Evolutionary conservation across 495 filamentous ascomycete species (phyloP), one percentile per base, ranked within the genome.

Genomic region (Aspergillus saccharolyticus): DNA sequence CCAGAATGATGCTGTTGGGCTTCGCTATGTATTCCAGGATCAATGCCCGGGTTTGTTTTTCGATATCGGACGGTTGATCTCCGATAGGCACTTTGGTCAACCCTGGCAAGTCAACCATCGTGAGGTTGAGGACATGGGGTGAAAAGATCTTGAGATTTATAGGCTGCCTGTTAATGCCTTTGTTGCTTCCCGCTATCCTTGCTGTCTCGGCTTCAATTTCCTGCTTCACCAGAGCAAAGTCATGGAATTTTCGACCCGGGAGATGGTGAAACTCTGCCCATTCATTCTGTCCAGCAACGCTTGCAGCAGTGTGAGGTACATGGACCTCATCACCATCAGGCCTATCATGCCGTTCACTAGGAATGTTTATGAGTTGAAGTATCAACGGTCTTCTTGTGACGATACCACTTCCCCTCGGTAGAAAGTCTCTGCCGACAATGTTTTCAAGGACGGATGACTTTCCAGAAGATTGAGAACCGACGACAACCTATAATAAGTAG

Each of bases 391-490:
- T 80, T 54, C 94, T 82, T 21, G 94, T 99, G 45, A 97, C 93
- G 72, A 99, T 97, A 64, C 94, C 94, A 65, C 90, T 95, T 61
- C 94, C 94, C 68, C 94, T 89, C 55, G 94, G 94, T 28, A 99
- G 79, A 67, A 99, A 99, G 71, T 99, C 94, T 69, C 94, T 83
- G 50, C 95, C 94, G 62, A 99, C 94, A 63, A 99, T 97, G 67
- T 99, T 99, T 74, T 99, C 94, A 55, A 99, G 83, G 18, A 99
- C 94, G 16, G 94, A 97, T n/a, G 94, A 97, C 74, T 99, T 99
- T 63, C 94, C 94, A 51, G 93, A 96, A 8, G 94, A 97, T 76
- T 99, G 94, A 53, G 94, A 99, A 55, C 94, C 94, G 58, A 99
- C 94, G 52, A 99, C 94, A 55, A 97, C 94, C 94, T 98, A 64